These are phyloP conservation scores for Macadamia tetraphylla DNA, from an alignment of 164 flowering plant species.

Conservation along the genomic window DNA sequence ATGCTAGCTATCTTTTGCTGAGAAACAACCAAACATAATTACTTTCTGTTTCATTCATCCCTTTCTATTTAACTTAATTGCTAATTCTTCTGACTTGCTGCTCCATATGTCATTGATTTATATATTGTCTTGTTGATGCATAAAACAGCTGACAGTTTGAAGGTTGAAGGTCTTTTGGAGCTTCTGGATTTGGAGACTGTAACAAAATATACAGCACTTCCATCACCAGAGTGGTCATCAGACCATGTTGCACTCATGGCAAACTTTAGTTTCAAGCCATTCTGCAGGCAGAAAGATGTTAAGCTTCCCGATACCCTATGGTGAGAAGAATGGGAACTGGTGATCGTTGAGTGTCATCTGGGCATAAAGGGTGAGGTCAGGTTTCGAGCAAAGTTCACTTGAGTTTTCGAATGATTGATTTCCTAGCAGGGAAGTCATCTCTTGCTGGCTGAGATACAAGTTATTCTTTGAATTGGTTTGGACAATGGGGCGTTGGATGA, in stretches of 20 bases:
- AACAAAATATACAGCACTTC: constrained; percentile 21
- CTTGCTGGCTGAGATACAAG: no score
- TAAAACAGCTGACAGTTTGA: constrained; percentile 24
- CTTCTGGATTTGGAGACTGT: constrained; percentile 18
- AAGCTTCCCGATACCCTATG: background rate
- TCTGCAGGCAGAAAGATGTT: background rate
- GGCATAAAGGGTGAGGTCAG: background rate
- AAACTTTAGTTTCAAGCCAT: constrained; percentile 19
- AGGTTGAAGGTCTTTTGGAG: constrained; percentile 35
- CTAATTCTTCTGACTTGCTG: background rate
- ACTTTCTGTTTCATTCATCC: no score
- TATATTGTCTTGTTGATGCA: background rate
- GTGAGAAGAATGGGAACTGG: background rate
- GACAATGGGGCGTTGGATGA: no score
- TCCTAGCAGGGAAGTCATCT: background rate
- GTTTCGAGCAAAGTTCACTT: background rate
- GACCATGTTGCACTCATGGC: constrained; percentile 51
- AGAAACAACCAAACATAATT: no score
- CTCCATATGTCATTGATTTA: background rate
- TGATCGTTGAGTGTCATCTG: background rate
- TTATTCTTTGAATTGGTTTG: no score
- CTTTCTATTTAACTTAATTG: background rate
- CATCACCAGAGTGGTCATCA: constrained; percentile 44
- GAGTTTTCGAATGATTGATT: background rate
- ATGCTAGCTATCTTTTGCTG: no score